phyloP scores from a whole-genome alignment of 768 basidiomycete genomes.

The Clavaria fumosa region DNA sequence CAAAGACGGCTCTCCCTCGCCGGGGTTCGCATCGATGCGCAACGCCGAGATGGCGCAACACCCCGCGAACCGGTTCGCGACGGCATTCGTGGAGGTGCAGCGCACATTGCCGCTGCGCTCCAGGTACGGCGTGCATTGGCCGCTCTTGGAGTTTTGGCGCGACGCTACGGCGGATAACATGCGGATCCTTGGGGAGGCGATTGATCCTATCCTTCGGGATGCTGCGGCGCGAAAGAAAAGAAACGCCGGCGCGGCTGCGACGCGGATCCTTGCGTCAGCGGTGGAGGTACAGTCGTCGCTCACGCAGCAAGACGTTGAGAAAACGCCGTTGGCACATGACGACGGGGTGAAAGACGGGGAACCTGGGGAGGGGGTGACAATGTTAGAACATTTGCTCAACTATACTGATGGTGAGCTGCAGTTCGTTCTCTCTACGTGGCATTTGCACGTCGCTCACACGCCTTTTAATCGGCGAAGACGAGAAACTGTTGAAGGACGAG shows the following conservation, averaged over 20 bases:
- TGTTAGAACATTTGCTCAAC: constrained; percentile 35
- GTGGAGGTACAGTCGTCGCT: no score
- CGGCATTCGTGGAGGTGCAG: constrained; percentile 35
- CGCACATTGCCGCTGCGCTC: constrained; percentile 21
- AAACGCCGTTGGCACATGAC: no score
- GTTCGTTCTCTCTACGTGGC: no score
- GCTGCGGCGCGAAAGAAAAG: constrained; percentile 26
- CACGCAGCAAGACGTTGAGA: no score
- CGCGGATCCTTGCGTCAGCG: no score
- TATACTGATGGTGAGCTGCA: constrained; percentile 35
- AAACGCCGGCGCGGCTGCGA: constrained; percentile 2
- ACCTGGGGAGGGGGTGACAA: constrained; percentile 25
- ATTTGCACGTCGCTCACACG: no score
- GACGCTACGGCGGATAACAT: constrained; percentile 30
- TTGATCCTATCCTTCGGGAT: constrained; percentile 33
- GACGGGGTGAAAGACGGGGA: constrained; percentile 13
- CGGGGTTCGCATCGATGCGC: constrained; percentile 15
- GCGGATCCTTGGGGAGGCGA: constrained; percentile 29
- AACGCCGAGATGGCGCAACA: constrained; percentile 15
- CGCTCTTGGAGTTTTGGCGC: constrained; percentile 34
- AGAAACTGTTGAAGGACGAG: constrained; percentile 30
- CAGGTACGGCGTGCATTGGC: constrained; percentile 28
- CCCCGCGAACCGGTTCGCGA: constrained; percentile 29
- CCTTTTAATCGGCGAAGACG: no score
- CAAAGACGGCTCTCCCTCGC: no score